phyloP scores from a whole-genome alignment of 306 rosid genomes.

The apple (Malus domestica) region ASM211411v1 NC_041797.1:36463501-36464000 shows the following conservation, averaged over 20 bases:
- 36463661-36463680: not conserved
- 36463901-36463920: not conserved
- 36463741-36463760: not conserved
- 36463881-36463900: not conserved
- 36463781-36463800: not conserved
- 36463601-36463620: too few relatives aligned
- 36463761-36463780: not conserved
- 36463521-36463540: too few relatives aligned
- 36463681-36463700: not conserved
- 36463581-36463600: too few relatives aligned
- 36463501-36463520: too few relatives aligned
- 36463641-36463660: not conserved
- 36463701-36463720: not conserved
- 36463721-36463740: not conserved
- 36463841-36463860: not conserved
- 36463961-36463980: not conserved
- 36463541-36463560: not conserved
- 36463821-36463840: not conserved
- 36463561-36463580: too few relatives aligned
- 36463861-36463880: not conserved
- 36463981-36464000: not conserved
- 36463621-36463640: not conserved
- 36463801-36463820: not conserved
- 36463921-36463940: not conserved
- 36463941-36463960: not conserved